These are phyloP conservation scores for Venustampulla echinocandica DNA, from an alignment of 495 filamentous ascomycete genomes.

Conservation along the genomic window DNA sequence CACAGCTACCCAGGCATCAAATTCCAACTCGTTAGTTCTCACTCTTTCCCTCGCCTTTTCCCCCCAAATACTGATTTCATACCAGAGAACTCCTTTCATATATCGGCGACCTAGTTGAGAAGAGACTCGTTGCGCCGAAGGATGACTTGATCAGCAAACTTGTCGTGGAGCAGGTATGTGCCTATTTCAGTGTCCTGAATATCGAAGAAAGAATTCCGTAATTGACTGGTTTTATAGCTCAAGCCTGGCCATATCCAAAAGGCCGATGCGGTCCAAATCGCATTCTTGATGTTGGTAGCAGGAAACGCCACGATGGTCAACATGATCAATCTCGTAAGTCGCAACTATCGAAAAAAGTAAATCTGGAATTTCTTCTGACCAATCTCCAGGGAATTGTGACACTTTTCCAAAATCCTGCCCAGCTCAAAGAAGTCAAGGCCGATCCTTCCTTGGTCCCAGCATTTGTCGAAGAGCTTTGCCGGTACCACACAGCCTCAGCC, in stretches of 20 bases:
- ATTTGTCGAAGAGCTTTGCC: conserved; percentile 39
- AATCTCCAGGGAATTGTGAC: conserved; percentile 27
- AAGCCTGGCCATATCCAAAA: conserved; percentile 30
- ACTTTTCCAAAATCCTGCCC: conserved; percentile 29
- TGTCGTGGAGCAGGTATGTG: conserved; percentile 25
- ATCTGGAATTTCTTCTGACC: neutral
- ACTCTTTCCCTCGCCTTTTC: neutral
- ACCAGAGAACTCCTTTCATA: conserved; percentile 28
- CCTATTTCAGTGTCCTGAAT: neutral
- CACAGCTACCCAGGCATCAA: conserved; percentile 32
- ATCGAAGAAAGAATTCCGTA: neutral
- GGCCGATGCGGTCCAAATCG: conserved; percentile 33
- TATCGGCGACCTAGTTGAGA: conserved; percentile 29
- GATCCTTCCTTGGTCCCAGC: conserved; percentile 24
- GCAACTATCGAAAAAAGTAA: neutral
- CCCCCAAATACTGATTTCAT: neutral
- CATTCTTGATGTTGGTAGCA: conserved; percentile 37
- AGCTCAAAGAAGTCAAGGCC: conserved; percentile 30
- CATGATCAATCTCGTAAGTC: conserved; percentile 31
- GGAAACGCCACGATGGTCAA: conserved; percentile 43
- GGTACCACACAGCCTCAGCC: conserved; percentile 36
- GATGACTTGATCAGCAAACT: conserved; percentile 37
- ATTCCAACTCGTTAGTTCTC: conserved; percentile 25
- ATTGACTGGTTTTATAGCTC: conserved; percentile 3
- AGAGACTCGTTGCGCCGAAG: conserved; percentile 27